Conservation (phyloP, 139 green algal species). For the Spirogloea muscicola region DNA sequence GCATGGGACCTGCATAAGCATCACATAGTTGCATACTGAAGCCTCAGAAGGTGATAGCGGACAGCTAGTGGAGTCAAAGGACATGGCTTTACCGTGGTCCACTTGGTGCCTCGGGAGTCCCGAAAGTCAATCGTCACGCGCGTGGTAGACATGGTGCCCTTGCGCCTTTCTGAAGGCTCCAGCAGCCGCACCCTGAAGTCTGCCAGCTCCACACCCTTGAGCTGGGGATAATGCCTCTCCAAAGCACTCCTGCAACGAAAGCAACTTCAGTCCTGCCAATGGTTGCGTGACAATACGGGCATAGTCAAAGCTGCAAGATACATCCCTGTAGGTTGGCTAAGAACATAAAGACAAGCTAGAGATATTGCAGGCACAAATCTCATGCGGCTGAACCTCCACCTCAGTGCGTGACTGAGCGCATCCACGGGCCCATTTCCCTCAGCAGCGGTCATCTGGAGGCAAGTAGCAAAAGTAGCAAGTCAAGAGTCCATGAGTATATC, state of each 20-base stretch:
- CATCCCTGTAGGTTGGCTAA: too few relatives aligned
- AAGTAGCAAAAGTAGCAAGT: too few relatives aligned
- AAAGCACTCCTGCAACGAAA: constrained; percentile 13
- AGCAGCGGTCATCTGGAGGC: constrained; percentile 44
- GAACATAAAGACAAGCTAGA: background rate
- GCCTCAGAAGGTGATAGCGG: too few relatives aligned
- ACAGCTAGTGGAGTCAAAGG: too few relatives aligned
- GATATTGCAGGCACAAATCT: background rate
- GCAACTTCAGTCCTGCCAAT: too few relatives aligned
- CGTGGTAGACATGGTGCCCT: constrained; percentile 40
- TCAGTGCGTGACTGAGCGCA: constrained; percentile 47
- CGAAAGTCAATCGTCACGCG: constrained; percentile 53
- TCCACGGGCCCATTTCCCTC: constrained; percentile 53
- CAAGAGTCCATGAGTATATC: too few relatives aligned
- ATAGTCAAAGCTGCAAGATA: too few relatives aligned
- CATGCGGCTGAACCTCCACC: constrained; percentile 3
- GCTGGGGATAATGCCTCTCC: constrained; percentile 43
- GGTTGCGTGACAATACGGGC: too few relatives aligned
- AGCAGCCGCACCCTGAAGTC: constrained; percentile 51
- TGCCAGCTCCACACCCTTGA: constrained; percentile 30
- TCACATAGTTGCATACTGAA: too few relatives aligned
- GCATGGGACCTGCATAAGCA: too few relatives aligned
- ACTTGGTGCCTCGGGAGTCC: constrained; percentile 17
- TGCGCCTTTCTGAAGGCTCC: constrained; percentile 20
- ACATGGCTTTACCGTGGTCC: constrained; percentile 25